phyloP scores from a whole-genome alignment of 129 eudicot species.

The Ambrosia artemisiifolia region DNA sequence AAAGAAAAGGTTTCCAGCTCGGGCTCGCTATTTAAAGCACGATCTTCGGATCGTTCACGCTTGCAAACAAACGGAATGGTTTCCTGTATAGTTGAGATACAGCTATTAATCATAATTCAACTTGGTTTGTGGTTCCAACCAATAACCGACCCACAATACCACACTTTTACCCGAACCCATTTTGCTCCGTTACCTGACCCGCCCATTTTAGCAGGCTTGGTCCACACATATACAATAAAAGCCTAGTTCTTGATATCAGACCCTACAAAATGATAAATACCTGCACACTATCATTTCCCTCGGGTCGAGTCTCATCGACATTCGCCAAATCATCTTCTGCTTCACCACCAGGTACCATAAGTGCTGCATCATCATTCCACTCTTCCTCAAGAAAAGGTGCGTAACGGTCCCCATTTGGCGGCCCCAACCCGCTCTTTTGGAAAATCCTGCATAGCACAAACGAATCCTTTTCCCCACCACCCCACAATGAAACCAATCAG shows the following conservation, averaged over 20 bases:
- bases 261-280: slow-evolving; percentile 26
- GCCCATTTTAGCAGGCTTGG: no score
- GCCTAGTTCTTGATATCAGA: background rate
- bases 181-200: no score
- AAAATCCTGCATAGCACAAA: slow-evolving; percentile 92
- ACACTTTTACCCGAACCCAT: background rate
- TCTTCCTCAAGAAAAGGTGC: slow-evolving; percentile 95
- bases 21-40: slow-evolving; percentile 21
- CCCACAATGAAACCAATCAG: slow-evolving; percentile 22
- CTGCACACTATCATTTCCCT: slow-evolving; percentile 52
- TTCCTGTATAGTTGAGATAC: slow-evolving; percentile 29
- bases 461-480: slow-evolving; percentile 59
- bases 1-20: slow-evolving; percentile 56
- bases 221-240: background rate
- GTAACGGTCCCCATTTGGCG: slow-evolving; percentile 91
- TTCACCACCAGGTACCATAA: slow-evolving; percentile 74
- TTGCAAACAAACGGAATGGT: slow-evolving; percentile 55
- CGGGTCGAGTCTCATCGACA: slow-evolving; percentile 60
- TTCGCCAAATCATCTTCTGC: slow-evolving; percentile 60
- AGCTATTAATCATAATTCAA: background rate
- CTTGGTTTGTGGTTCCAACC: background rate
- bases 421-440: slow-evolving; percentile 87
- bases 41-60: slow-evolving; percentile 67
- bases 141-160: background rate
- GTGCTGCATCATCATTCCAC: slow-evolving; percentile 75